Conservation (phyloP, 306 rosid species). For the Vachellia pachyceras region DNA sequence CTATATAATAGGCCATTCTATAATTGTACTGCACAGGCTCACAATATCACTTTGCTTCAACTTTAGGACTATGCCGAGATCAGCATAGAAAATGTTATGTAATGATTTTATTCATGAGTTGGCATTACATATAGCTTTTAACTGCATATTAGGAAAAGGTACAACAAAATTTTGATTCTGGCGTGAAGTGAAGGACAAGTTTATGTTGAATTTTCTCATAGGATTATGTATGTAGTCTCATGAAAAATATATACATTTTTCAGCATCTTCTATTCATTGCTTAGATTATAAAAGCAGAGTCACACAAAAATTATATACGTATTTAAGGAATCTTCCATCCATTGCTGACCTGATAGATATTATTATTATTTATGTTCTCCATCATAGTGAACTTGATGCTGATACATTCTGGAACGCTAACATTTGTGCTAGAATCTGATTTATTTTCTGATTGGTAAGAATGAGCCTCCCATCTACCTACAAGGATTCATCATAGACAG, state of each 20-base stretch:
- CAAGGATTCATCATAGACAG: slow-evolving; percentile 35
- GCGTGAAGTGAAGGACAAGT: slow-evolving; percentile 25
- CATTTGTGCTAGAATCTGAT: slow-evolving; percentile 46
- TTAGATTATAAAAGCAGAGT: too few relatives aligned
- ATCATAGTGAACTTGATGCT: slow-evolving; percentile 35
- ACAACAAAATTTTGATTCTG: background rate
- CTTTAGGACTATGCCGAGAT: background rate
- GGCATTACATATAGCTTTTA: slow-evolving; percentile 1
- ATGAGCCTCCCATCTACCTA: slow-evolving; percentile 64
- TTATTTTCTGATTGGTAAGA: slow-evolving; percentile 48
- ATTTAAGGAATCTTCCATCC: slow-evolving; percentile 6
- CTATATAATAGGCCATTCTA: too few relatives aligned
- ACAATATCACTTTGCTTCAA: background rate
- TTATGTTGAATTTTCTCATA: background rate
- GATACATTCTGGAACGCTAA: slow-evolving; percentile 48
- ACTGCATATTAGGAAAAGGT: background rate
- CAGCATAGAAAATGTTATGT: background rate
- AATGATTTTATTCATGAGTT: background rate
- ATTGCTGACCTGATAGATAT: slow-evolving; percentile 60
- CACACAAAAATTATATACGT: too few relatives aligned
- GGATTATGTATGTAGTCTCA: slow-evolving; percentile 10
- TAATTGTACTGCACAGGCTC: background rate
- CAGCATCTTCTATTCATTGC: background rate
- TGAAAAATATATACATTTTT: background rate
- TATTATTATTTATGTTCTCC: slow-evolving; percentile 30